These are phyloP conservation scores for Echeveria elegans DNA, from an alignment of 164 flowering plant genomes.

Conservation along the genomic window DNA sequence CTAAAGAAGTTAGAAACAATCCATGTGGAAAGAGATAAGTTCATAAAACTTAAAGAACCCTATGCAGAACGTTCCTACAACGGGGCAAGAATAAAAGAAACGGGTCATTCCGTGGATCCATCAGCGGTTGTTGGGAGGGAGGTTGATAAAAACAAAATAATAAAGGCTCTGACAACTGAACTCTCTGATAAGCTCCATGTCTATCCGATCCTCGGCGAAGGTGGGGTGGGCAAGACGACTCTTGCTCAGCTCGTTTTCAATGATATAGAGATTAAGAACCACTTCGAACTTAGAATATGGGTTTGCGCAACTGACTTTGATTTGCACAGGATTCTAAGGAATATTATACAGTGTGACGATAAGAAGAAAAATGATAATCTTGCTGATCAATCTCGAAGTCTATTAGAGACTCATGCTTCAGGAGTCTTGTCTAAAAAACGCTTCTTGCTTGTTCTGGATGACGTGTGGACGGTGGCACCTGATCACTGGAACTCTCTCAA, in stretches of 20 bases:
- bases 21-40: constrained; percentile 4
- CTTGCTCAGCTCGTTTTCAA: constrained; percentile 17
- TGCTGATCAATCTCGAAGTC: background rate
- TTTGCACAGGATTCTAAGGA: background rate
- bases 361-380: background rate
- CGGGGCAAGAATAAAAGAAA: too few relatives aligned
- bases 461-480: constrained; percentile 15
- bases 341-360: background rate
- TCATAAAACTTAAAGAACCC: too few relatives aligned
- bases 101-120: constrained; percentile 7
- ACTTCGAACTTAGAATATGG: constrained; percentile 3
- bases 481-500: constrained; percentile 3
- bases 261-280: background rate
- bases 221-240: constrained; percentile 24
- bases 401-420: constrained; percentile 1
- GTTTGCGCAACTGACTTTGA: constrained; percentile 3
- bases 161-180: background rate
- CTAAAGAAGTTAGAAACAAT: constrained; percentile 3
- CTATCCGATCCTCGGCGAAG: constrained; percentile 19
- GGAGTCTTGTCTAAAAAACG: constrained; percentile 6
- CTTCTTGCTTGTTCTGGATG: constrained; percentile 18
- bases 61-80: too few relatives aligned
- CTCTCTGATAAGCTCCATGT: constrained; percentile 2
- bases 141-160: constrained; percentile 10
- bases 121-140: constrained; percentile 18